Percentiles rank a stretch among this genome's conserved stretches.
phyloP scores from a whole-genome alignment of 331 rosid species.

The Quercus lobata region DNA sequence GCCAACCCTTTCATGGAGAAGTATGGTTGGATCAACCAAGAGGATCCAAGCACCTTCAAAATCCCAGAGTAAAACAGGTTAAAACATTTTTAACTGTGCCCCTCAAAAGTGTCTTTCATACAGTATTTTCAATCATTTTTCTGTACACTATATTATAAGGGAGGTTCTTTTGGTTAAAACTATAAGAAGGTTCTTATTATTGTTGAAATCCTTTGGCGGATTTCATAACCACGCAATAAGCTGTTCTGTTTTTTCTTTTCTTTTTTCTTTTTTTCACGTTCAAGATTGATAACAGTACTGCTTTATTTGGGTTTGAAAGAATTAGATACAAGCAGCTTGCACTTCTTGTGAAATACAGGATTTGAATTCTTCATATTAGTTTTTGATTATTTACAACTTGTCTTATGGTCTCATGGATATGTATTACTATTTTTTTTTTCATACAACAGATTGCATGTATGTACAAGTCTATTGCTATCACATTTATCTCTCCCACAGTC shows the following conservation, averaged over 20 bases:
- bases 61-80: not conserved
- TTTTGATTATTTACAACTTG: too few relatives aligned
- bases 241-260: not conserved
- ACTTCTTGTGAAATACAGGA: not conserved
- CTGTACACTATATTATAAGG: conserved; percentile 35
- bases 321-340: not conserved
- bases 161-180: not conserved
- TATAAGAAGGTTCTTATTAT: conserved; percentile 1
- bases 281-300: not conserved
- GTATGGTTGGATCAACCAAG: conserved; percentile 70
- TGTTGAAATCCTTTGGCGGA: conserved; percentile 38
- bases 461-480: too few relatives aligned
- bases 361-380: too few relatives aligned
- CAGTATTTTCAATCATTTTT: not conserved
- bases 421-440: too few relatives aligned
- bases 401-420: too few relatives aligned
- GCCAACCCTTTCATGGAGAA: conserved; percentile 82
- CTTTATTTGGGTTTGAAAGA: not conserved
- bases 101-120: not conserved
- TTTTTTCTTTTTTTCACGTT: not conserved
- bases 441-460: too few relatives aligned
- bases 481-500: too few relatives aligned
- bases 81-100: conserved; percentile 34
- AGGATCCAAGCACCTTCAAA: conserved; percentile 53
- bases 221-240: conserved; percentile 39